Conservation (phyloP, 192 early-diverging fungal genomes). For the Entomortierella parvispora region DNA sequence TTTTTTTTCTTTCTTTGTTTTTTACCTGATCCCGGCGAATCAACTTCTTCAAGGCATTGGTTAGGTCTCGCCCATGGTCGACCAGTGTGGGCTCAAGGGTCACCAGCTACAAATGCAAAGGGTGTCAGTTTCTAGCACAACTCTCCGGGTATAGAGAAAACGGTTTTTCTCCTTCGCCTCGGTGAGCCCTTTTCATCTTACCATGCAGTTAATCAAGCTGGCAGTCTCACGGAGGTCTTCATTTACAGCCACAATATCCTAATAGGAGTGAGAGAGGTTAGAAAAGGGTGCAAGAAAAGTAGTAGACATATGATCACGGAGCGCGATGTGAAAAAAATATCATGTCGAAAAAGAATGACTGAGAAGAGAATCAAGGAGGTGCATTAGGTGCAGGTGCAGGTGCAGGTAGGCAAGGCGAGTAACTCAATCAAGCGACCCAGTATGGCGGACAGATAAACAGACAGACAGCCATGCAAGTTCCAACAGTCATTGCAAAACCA, state of each 20-base stretch:
- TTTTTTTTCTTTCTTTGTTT: neutral
- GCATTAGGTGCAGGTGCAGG: no score
- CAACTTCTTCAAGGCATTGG: conserved; percentile 39
- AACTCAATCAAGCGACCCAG: no score
- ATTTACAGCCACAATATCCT: conserved; percentile 35
- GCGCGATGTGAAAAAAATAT: no score
- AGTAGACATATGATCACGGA: neutral
- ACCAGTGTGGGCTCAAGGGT: conserved; percentile 36
- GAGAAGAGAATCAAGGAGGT: no score
- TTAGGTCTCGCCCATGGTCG: conserved; percentile 34
- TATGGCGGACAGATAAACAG: no score
- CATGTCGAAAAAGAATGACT: no score
- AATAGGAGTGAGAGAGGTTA: neutral
- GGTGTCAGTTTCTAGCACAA: neutral
- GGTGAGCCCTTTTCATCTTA: conserved; percentile 9
- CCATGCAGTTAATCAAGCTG: conserved; percentile 24
- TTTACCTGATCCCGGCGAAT: conserved; percentile 42
- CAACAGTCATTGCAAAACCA: no score
- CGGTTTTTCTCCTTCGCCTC: no score
- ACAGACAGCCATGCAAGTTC: no score
- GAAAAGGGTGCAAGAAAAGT: neutral
- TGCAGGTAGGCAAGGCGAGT: no score
- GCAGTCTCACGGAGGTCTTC: conserved; percentile 47
- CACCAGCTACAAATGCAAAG: conserved; percentile 12
- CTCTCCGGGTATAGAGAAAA: no score